These are phyloP conservation scores for Pelomyxa schiedti DNA, from an alignment of 78 protist genomes.

Conservation along the genomic window DNA sequence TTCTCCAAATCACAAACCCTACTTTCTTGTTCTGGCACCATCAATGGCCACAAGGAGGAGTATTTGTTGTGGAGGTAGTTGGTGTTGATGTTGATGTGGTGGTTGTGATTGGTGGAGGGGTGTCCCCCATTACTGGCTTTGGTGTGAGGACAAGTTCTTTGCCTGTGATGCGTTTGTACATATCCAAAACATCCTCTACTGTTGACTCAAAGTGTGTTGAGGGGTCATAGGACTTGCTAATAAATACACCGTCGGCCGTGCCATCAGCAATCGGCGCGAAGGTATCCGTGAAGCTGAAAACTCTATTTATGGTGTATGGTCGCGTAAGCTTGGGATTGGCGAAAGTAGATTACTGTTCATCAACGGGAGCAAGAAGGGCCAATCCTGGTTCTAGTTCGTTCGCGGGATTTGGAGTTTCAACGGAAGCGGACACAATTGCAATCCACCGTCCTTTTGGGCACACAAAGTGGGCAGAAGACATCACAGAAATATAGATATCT, in stretches of 20 bases:
- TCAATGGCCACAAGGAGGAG: no score
- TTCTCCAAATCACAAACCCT: no score
- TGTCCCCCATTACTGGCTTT: no score
- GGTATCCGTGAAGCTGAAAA: conserved; percentile 33
- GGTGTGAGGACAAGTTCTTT: conserved; percentile 41
- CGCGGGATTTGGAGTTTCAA: conserved; percentile 83
- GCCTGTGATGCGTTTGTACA: conserved; percentile 61
- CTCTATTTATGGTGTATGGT: conserved; percentile 22
- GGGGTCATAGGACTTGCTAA: conserved; percentile 76
- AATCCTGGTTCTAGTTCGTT: conserved; percentile 82
- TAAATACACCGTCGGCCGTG: conserved; percentile 25
- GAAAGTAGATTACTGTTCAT: conserved; percentile 23
- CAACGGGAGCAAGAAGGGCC: conserved; percentile 69
- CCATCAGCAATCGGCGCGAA: conserved; percentile 71
- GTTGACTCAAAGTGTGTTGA: conserved; percentile 81
- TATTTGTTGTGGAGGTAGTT: no score
- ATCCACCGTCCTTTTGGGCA: conserved; percentile 83
- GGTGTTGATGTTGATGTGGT: no score
- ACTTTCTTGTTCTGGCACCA: no score
- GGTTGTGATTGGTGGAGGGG: no score
- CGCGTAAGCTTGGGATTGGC: neutral
- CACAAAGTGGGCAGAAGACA: conserved; percentile 75
- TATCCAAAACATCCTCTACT: conserved; percentile 57
- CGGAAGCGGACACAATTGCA: conserved; percentile 81
- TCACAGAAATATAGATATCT: conserved; percentile 84